phyloP scores from a whole-genome alignment of 768 basidiomycete genomes.

The Amanita rubescens region DNA sequence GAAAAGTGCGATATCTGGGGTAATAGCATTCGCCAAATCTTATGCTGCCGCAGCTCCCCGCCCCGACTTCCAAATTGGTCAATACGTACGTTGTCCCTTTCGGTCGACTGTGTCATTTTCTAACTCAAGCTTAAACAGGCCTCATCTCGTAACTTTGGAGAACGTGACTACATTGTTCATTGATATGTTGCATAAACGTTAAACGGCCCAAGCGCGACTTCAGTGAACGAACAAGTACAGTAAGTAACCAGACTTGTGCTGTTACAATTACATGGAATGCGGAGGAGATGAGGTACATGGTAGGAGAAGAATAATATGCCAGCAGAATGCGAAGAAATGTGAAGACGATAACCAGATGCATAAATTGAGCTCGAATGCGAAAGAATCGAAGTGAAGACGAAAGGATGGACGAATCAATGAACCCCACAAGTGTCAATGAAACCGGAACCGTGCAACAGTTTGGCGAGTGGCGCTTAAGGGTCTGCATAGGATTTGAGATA shows the following conservation, averaged over 20 bases:
- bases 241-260: neutral
- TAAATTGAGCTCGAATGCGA: neutral
- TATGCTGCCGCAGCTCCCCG: neutral
- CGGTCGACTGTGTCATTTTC: neutral
- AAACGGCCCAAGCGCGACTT: neutral
- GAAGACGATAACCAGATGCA: neutral
- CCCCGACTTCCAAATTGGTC: neutral
- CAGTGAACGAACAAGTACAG: neutral
- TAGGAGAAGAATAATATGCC: neutral
- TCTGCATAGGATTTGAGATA: conserved; percentile 1
- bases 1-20: neutral
- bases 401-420: neutral
- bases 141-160: too few species aligned
- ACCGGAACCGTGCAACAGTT: neutral
- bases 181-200: neutral
- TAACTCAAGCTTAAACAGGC: neutral
- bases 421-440: neutral
- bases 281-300: conserved; percentile 2
- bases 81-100: neutral
- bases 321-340: neutral
- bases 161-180: neutral
- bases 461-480: neutral
- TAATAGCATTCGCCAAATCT: neutral
- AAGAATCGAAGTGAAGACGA: neutral
- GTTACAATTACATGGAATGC: neutral